Evolutionary conservation across 768 basidiomycete species (phyloP).

Genomic region (Xanthoconium purpureum): DNA sequence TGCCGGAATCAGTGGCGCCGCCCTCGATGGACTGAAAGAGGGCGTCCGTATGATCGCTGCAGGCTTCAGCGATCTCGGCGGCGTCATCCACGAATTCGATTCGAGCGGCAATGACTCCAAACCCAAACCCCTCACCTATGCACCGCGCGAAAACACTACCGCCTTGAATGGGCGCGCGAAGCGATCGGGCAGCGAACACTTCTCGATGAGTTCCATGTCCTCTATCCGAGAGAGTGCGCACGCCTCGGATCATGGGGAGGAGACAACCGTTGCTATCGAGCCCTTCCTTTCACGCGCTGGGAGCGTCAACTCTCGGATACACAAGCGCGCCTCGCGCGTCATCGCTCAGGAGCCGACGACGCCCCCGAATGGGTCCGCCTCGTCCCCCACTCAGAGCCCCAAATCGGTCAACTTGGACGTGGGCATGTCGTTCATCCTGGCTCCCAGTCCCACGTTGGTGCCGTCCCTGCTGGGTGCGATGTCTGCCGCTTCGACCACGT

Average conservation of each 20-base stretch:
- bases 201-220: conserved; percentile 47
- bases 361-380: not conserved
- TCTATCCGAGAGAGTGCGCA: conserved; percentile 35
- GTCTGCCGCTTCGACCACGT: not conserved
- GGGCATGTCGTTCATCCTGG: conserved; percentile 5
- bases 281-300: conserved; percentile 13
- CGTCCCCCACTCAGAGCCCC: not conserved
- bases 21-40: conserved; percentile 61
- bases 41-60: conserved; percentile 61
- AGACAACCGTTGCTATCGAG: not conserved
- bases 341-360: not conserved
- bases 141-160: conserved; percentile 15
- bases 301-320: conserved; percentile 14
- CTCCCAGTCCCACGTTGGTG: conserved; percentile 14
- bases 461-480: not conserved
- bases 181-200: conserved; percentile 30
- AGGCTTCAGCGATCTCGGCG: conserved; percentile 34
- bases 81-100: conserved; percentile 17
- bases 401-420: conserved; percentile 8
- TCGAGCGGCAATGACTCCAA: not conserved
- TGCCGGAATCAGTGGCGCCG: conserved; percentile 16
- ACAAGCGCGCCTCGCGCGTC: conserved; percentile 11
- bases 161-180: conserved; percentile 24
- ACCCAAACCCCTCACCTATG: not conserved
- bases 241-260: not conserved